Conservation (phyloP, 192 early-diverging fungal species). For the Mortierella antarctica region DNA sequence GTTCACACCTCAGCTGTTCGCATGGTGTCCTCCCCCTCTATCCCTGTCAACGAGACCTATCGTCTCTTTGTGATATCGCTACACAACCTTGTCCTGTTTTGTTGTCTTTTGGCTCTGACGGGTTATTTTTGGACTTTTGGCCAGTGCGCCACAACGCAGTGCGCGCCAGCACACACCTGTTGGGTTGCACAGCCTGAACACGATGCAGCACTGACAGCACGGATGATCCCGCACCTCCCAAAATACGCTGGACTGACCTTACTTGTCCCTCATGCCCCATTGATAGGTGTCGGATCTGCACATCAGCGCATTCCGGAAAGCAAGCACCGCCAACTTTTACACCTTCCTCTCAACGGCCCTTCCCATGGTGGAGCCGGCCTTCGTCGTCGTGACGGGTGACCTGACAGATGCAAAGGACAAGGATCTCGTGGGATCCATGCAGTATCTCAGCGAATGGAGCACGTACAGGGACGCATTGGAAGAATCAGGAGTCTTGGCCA, state of each 20-base stretch:
- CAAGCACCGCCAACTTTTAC: slow-evolving; percentile 82
- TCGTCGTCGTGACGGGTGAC: slow-evolving; percentile 88
- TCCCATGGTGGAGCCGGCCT: slow-evolving; percentile 79
- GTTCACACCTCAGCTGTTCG: no score
- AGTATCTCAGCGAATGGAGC: slow-evolving; percentile 86
- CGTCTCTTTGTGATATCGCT: no score
- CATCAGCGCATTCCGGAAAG: slow-evolving; percentile 74
- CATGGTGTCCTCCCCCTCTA: no score
- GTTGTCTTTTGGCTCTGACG: no score
- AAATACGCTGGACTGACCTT: not conserved
- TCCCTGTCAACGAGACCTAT: no score
- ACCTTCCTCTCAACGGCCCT: slow-evolving; percentile 78
- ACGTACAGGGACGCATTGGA: slow-evolving; percentile 75
- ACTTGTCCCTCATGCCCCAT: not conserved
- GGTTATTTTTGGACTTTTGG: no score
- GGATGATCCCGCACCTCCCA: no score
- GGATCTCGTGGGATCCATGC: slow-evolving; percentile 71
- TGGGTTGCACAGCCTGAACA: no score
- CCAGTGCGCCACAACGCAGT: no score
- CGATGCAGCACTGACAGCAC: not conserved
- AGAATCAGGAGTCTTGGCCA: slow-evolving; percentile 54
- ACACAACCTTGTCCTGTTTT: no score
- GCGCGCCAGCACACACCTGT: not conserved
- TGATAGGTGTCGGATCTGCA: slow-evolving; percentile 85
- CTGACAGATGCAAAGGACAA: slow-evolving; percentile 89